Base-by-base conservation (phyloP, 2,329 filamentous ascomycete species). In the Beauveria caledonica region DNA sequence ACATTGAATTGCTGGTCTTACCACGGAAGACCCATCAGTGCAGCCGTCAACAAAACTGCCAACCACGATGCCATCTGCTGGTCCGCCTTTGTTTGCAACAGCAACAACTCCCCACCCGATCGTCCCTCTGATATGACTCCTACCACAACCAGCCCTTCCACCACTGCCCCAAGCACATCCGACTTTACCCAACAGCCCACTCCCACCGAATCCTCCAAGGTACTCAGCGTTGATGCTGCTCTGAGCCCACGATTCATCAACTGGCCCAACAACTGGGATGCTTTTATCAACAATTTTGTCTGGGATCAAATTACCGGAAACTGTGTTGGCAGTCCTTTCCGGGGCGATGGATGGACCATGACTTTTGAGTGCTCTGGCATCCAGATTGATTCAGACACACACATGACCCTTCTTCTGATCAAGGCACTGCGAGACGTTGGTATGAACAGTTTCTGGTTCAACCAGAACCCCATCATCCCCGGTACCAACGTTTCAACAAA, bases 41-140 rank as follows among this genome's bases (percentile, higher is more conserved):
- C 68, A 9, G 72, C 72, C 55, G 65, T 73, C 65, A 75, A 76
- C 66, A 72, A 70, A 64, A 76, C 74, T 21, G 63, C 69, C 62
- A 75, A 68, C 29, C 58, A 70, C 33, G 69, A 75, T 51, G 70
- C 73, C 9, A 67, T 74, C 57, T 77, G 74, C 63, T 70, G 73
- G 67, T 73, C 73, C 44, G 74, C 74, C 3, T 77, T 77, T 64
- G 71, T 77, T 62, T 77, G 74, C 66, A 76, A 76, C 54, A 68
- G 70, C 15, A 69, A 74, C 23, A 66, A 69, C 19, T 60, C 66
- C 5, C 64, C 73, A 9, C 73, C 73, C 39, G 60, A 69, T 61
- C 69, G 69, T 5, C 72, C 73, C 44, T 68, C 67, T 9, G 72
- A 73, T 53, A 73, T 74, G 71, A 68, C 67, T 6, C 68, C 70